Conservation (phyloP, 139 green algal species). For the Pleodorina starrii region DNA sequence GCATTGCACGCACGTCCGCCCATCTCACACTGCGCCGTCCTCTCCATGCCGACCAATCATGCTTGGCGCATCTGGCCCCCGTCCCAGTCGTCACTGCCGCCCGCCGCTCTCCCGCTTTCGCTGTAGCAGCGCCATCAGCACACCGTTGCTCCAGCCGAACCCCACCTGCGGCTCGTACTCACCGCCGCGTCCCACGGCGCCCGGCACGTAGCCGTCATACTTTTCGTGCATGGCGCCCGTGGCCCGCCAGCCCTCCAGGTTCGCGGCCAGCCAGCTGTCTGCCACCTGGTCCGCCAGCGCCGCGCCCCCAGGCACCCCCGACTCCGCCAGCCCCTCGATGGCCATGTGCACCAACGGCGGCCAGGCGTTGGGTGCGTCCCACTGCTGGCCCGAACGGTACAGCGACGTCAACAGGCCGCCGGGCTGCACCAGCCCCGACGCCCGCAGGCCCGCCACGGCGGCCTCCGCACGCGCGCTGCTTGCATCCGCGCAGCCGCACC, state of each 20-base stretch:
- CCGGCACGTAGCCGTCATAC: constrained; percentile 60
- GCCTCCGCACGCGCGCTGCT: background rate
- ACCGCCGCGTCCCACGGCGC: constrained; percentile 67
- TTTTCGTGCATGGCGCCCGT: constrained; percentile 85
- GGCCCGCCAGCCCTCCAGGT: constrained; percentile 33
- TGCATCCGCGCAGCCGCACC: constrained; percentile 57
- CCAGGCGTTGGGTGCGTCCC: constrained; percentile 97
- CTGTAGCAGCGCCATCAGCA: constrained; percentile 77
- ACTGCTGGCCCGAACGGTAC: constrained; percentile 87
- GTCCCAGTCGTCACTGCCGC: no score
- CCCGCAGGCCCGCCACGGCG: constrained; percentile 60
- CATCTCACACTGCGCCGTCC: no score
- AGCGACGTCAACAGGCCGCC: constrained; percentile 79
- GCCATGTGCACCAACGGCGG: constrained; percentile 91
- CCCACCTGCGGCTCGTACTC: constrained; percentile 79
- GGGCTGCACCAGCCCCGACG: constrained; percentile 44
- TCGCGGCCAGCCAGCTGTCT: background rate
- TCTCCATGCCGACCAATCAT: no score
- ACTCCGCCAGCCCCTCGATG: constrained; percentile 53
- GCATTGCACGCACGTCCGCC: no score
- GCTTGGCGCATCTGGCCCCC: no score
- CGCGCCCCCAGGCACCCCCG: background rate
- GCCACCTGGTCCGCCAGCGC: constrained; percentile 10
- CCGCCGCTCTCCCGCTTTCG: constrained; percentile 22
- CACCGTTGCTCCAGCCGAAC: constrained; percentile 94